Base-by-base conservation (phyloP, 495 filamentous ascomycete species). In the Glarea lozoyensis region DNA sequence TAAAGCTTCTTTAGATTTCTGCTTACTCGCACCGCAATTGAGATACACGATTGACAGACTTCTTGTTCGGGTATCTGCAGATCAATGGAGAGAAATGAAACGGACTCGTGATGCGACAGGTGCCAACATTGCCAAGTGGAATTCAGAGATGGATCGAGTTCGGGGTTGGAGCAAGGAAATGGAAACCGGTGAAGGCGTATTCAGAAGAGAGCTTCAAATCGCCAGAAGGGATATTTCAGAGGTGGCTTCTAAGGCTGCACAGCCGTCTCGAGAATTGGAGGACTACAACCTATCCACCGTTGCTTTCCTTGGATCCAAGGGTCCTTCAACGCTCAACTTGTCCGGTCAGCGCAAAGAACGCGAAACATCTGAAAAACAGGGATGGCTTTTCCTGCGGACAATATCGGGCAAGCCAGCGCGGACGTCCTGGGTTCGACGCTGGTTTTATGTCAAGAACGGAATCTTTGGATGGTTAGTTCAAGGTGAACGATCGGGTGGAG, bases 381-480 rank as follows among this genome's bases (percentile, higher is more conserved):
- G 92, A 5, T 98, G 92, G 92, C 59, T 98, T 18, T 88, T 87
- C 58, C 59, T 96, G 53, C 72, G 87, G 38, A 87, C 82, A 0
- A 57, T 89, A 10, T 81, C 84, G 10, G 88, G 88, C 13, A 96
- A 96, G 56, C 90, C 92, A 1, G 82, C 86, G 11, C 69, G 89
- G 48, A 87, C 86, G 1, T 69, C 76, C 13, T 98, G 92, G 92
- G 73, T 90, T 7, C 72, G 86, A 43, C 73, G 89, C 21, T 98
- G 93, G 93, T 94, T 88, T 53, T 97, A 90, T 56, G 76, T 96
- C 39, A 88, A 90, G 47, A 81, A 90, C 55, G 90, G 93, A 24
- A 88, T 97, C 35, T 97, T 97, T 61, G 93, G 92, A 4, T 97
- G 89, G 76, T 73, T 97, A 10, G 76, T 87, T n/a, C 88, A 93